phyloP scores from a whole-genome alignment of 2,329 filamentous ascomycete species.

The Cadophora luteo-olivacea region DNA sequence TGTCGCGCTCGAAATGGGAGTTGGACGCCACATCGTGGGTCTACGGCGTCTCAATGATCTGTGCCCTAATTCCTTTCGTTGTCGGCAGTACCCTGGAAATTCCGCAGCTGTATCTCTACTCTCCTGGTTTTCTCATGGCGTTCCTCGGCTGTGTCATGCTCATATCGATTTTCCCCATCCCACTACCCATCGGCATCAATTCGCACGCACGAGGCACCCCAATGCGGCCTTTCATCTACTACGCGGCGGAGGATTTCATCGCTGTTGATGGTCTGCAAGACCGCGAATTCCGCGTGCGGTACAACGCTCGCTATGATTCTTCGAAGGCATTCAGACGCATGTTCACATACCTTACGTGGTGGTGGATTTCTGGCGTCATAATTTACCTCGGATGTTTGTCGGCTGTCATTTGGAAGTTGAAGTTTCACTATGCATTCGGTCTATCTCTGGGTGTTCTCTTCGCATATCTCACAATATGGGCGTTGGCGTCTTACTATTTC shows the following conservation, averaged over 20 bases:
- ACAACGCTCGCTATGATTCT: slow-evolving; percentile 34
- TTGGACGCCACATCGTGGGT: slow-evolving; percentile 38
- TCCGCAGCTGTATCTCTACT: slow-evolving; percentile 46
- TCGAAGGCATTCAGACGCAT: slow-evolving; percentile 31
- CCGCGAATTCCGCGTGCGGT: slow-evolving; percentile 36
- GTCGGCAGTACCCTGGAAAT: slow-evolving; percentile 31
- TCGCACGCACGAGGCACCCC: slow-evolving; percentile 34
- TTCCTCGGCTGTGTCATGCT: slow-evolving; percentile 81
- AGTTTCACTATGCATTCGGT: slow-evolving; percentile 38
- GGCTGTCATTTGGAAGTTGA: slow-evolving; percentile 36
- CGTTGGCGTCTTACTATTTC: slow-evolving; percentile 27
- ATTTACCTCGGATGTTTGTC: slow-evolving; percentile 34
- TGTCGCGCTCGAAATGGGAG: slow-evolving; percentile 35
- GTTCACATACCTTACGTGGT: slow-evolving; percentile 32
- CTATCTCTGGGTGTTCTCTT: slow-evolving; percentile 32
- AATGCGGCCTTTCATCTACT: slow-evolving; percentile 37
- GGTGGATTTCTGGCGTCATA: slow-evolving; percentile 34
- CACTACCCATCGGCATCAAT: slow-evolving; percentile 53
- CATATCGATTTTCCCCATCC: slow-evolving; percentile 79
- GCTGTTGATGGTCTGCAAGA: slow-evolving; percentile 38
- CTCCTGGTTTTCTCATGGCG: slow-evolving; percentile 83
- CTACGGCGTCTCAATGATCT: slow-evolving; percentile 35
- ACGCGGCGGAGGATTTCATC: slow-evolving; percentile 39
- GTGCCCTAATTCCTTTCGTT: slow-evolving; percentile 36
- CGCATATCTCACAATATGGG: slow-evolving; percentile 35